Percentiles rank a stretch among this genome's conserved stretches.
These are phyloP conservation scores for Penicillium concentricum DNA, from an alignment of 2,329 filamentous ascomycete species.

Conservation along the genomic window DNA sequence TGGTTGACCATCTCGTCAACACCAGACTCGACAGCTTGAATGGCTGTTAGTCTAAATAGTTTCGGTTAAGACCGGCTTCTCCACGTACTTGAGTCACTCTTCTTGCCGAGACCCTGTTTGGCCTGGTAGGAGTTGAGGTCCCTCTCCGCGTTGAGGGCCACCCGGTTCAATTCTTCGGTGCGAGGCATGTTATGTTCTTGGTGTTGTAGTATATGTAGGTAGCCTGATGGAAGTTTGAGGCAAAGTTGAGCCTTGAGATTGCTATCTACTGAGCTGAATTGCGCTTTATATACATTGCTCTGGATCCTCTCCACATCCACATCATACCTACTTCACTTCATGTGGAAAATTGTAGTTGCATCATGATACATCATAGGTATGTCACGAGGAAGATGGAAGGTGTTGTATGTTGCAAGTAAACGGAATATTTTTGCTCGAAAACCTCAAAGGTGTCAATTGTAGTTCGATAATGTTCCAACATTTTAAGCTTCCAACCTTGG, in stretches of 20 bases:
- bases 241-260: not conserved
- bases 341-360: conserved; percentile 19
- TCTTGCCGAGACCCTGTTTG: conserved; percentile 39
- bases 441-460: conserved; percentile 5
- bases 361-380: conserved; percentile 39
- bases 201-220: not conserved
- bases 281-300: conserved; percentile 5
- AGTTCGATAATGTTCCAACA: conserved; percentile 3
- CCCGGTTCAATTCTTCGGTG: conserved; percentile 27
- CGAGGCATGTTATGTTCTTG: conserved; percentile 20
- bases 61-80: not conserved
- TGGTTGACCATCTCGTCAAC: conserved; percentile 41
- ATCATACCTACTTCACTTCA: not conserved
- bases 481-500: not conserved
- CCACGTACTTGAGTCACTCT: conserved; percentile 42
- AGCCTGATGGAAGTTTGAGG: not conserved
- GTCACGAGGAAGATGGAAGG: conserved; percentile 18
- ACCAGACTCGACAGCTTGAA: conserved; percentile 41
- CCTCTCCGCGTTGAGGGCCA: conserved; percentile 35
- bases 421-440: not conserved
- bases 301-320: not conserved
- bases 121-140: conserved; percentile 43
- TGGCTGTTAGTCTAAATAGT: not conserved
- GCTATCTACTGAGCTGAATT: not conserved
- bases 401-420: not conserved